A percentile compares a stretch with the other conserved stretches of the same genome.
phyloP scores from a whole-genome alignment of 2,329 filamentous ascomycete genomes.

The Arthrobotrys iridis region DNA sequence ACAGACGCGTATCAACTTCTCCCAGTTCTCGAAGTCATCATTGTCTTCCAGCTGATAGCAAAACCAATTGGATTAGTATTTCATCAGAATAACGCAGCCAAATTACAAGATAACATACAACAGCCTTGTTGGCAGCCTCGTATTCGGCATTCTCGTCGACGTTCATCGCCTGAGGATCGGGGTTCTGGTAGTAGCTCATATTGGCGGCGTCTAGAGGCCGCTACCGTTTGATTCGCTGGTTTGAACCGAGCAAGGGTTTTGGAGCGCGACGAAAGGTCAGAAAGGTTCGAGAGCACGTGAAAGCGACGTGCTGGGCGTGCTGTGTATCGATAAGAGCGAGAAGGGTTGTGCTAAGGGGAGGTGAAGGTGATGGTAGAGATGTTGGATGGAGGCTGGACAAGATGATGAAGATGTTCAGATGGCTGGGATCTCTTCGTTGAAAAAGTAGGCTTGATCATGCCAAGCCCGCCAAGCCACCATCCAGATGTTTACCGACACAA shows the following conservation, averaged over 20 bases:
- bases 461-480: slow-evolving; percentile 1
- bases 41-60: slow-evolving; percentile 71
- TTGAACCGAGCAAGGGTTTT: background rate
- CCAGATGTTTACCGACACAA: slow-evolving; percentile 6
- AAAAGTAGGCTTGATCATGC: slow-evolving; percentile 14
- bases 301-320: background rate
- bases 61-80: background rate
- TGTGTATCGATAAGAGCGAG: background rate
- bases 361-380: background rate
- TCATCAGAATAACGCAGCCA: background rate
- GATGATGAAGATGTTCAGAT: slow-evolving; percentile 10
- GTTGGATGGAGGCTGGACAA: slow-evolving; percentile 4
- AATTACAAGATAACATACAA: slow-evolving; percentile 29
- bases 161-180: slow-evolving; percentile 52
- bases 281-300: background rate
- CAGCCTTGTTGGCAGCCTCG: slow-evolving; percentile 57
- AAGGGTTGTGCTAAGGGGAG: background rate
- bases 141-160: slow-evolving; percentile 56
- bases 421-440: slow-evolving; percentile 12
- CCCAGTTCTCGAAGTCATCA: slow-evolving; percentile 95
- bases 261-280: background rate
- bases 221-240: slow-evolving; percentile 9
- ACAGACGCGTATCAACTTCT: slow-evolving; percentile 84
- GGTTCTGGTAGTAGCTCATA: slow-evolving; percentile 53
- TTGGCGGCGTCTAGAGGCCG: slow-evolving; percentile 39